These are phyloP conservation scores for Cynara cardunculus DNA, from an alignment of 129 eudicot genomes.

Conservation along the genomic window DNA sequence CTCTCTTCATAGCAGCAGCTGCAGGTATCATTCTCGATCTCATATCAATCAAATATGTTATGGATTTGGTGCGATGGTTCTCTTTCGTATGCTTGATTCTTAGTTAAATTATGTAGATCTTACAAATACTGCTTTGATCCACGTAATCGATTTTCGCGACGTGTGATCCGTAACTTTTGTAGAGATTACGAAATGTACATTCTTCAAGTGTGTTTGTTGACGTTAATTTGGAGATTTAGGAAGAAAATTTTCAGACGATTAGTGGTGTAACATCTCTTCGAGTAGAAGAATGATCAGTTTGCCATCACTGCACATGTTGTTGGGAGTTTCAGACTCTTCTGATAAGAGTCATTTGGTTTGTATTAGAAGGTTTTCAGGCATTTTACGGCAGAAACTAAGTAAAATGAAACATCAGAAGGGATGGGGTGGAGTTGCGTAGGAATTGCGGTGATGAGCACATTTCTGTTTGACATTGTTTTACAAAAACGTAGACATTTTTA, in stretches of 20 bases:
- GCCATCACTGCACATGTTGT: not conserved
- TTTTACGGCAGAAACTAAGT: not conserved
- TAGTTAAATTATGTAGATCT: not conserved
- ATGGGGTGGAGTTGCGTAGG: too few relatives aligned
- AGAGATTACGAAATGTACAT: not conserved
- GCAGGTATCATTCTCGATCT: constrained; percentile 21
- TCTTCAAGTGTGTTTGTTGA: not conserved
- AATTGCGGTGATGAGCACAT: too few relatives aligned
- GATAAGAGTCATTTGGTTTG: not conserved
- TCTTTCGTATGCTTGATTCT: not conserved
- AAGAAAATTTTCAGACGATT: not conserved
- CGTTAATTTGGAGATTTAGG: not conserved
- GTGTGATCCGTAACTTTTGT: not conserved
- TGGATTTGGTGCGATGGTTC: not conserved
- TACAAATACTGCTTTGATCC: not conserved
- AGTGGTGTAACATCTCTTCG: not conserved
- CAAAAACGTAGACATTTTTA: not conserved
- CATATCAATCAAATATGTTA: not conserved
- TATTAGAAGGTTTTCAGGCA: not conserved
- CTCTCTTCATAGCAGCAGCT: constrained; percentile 21
- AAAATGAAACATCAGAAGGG: not conserved
- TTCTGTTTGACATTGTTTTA: not conserved
- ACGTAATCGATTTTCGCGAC: not conserved
- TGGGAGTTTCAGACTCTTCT: not conserved
- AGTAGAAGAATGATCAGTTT: not conserved